These are phyloP conservation scores for Gloeophyllum trabeum DNA, from an alignment of 768 basidiomycete genomes.

Conservation along the genomic window DNA sequence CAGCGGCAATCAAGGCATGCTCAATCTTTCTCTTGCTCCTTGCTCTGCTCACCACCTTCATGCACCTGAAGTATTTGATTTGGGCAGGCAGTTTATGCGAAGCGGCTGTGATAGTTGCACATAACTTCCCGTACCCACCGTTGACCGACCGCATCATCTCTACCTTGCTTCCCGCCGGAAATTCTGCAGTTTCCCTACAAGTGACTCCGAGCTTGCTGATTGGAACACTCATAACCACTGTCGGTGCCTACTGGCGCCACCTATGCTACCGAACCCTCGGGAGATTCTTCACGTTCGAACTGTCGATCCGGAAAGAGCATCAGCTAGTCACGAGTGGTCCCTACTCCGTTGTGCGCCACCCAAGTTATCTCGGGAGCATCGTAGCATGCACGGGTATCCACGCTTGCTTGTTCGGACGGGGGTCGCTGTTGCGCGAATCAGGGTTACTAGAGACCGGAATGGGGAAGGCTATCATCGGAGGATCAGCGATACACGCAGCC, in stretches of 20 bases:
- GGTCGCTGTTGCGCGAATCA: conserved; percentile 5
- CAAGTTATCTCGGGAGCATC: conserved; percentile 9
- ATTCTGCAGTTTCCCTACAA: too few relatives aligned
- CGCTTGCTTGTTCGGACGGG: conserved; percentile 3
- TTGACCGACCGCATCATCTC: background rate
- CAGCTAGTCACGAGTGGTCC: conserved; percentile 10
- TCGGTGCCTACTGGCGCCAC: too few relatives aligned
- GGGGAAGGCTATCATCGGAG: background rate
- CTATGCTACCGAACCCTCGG: conserved; percentile 9
- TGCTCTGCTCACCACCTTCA: too few relatives aligned
- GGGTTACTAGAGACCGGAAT: background rate
- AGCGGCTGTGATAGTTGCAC: background rate
- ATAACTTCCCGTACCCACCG: background rate
- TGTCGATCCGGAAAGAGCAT: conserved; percentile 7
- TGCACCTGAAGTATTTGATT: too few relatives aligned
- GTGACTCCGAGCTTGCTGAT: background rate
- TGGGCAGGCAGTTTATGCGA: background rate
- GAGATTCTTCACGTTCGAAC: conserved; percentile 11
- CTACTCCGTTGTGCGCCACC: conserved; percentile 12
- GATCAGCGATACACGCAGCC: background rate
- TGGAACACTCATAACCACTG: too few relatives aligned
- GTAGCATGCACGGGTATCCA: conserved; percentile 1
- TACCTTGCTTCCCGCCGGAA: background rate
- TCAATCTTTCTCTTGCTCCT: too few relatives aligned
- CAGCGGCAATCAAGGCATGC: too few relatives aligned